Conservation (phyloP, 1,284 basidiomycete species). For the Phenoliferia sp. region DNA sequence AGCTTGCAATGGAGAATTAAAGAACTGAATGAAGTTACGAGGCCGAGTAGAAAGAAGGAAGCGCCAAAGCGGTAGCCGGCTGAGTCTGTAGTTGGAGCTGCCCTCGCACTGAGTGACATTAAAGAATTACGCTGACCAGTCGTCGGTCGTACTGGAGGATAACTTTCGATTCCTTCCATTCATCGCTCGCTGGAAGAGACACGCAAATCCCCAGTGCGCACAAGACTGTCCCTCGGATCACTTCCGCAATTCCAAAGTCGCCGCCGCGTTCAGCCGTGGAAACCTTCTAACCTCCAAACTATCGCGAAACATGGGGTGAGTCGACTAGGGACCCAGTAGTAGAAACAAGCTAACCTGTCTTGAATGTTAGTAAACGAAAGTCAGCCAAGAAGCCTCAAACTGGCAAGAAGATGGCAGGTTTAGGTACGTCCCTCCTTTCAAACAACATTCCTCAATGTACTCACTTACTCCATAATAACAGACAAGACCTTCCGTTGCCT, state of each 20-base stretch:
- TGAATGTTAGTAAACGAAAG: background rate
- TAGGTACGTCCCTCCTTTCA: conserved; percentile 16
- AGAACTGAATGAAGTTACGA: conserved; percentile 56
- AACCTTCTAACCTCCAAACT: no score
- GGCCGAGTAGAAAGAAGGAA: conserved; percentile 41
- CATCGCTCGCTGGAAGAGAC: no score
- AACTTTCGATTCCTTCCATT: no score
- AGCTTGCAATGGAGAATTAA: background rate
- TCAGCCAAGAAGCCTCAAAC: background rate
- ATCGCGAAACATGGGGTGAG: no score
- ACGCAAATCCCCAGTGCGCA: no score
- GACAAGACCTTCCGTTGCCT: conserved; percentile 46
- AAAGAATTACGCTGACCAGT: no score
- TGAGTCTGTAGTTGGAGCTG: background rate
- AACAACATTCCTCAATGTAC: background rate
- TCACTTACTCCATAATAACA: background rate
- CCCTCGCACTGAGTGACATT: background rate
- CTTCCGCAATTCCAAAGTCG: no score
- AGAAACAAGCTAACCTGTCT: no score
- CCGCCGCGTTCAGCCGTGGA: no score
- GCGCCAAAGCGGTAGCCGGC: background rate
- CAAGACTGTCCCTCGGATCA: no score
- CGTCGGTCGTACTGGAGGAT: no score
- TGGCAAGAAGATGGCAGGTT: conserved; percentile 16
- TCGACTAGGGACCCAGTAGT: no score